Conservation (phyloP, 495 filamentous ascomycete species). For the Tricharina praecox region DNA sequence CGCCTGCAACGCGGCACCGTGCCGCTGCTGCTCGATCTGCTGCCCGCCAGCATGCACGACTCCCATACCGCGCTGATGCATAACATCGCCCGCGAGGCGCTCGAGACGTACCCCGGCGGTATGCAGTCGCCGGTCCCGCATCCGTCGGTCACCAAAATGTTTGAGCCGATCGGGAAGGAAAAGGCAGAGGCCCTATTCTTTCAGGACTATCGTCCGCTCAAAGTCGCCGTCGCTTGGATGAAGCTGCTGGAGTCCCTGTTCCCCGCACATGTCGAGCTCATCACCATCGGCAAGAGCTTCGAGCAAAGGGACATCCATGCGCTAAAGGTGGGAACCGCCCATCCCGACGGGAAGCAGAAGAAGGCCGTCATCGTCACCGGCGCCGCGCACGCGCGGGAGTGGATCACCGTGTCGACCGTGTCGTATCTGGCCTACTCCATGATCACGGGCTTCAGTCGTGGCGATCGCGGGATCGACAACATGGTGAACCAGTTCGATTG, state of each 20-base stretch:
- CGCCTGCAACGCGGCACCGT: conserved; percentile 59
- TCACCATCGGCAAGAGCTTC: conserved; percentile 61
- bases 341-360: conserved; percentile 20
- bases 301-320: conserved; percentile 76
- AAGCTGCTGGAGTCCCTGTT: conserved; percentile 75
- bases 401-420: conserved; percentile 88
- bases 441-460: conserved; percentile 61
- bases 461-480: conserved; percentile 44
- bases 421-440: conserved; percentile 80
- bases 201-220: conserved; percentile 64
- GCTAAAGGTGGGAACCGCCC: conserved; percentile 49
- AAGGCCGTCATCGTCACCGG: conserved; percentile 73
- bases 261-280: conserved; percentile 53
- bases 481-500: conserved; percentile 70
- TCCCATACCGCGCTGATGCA: conserved; percentile 61
- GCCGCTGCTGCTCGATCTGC: conserved; percentile 59
- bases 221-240: conserved; percentile 77
- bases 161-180: conserved; percentile 28
- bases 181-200: conserved; percentile 59
- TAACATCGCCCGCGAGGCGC: conserved; percentile 61
- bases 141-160: conserved; percentile 13
- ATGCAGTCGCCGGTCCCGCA: conserved; percentile 21
- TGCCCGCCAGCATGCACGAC: conserved; percentile 58
- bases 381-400: conserved; percentile 81
- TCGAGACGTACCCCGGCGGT: conserved; percentile 49